phyloP scores from a whole-genome alignment of 257 asterid species.

The Plantago elongata region DNA sequence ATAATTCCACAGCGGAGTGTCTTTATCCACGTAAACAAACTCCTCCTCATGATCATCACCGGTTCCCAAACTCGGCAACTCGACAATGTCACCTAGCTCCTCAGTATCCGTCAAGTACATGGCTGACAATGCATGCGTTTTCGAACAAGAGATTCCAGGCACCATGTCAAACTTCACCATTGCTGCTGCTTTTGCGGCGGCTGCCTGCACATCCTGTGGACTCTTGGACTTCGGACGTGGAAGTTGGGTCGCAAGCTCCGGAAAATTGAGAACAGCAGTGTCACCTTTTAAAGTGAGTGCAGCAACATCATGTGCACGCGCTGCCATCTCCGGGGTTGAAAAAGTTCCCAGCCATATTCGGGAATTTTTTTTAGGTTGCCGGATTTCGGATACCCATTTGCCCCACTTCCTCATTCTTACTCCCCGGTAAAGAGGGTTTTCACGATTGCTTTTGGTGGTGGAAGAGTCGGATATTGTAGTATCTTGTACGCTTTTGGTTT shows the following conservation, averaged over 20 bases:
- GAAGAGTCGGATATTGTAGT: no score
- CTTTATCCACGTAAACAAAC: conserved; percentile 29
- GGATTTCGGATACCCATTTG: no score
- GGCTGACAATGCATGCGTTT: no score
- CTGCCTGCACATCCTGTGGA: conserved; percentile 43
- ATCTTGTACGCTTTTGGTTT: no score
- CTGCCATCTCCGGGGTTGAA: neutral
- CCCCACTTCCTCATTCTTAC: no score
- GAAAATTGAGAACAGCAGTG: conserved; percentile 46
- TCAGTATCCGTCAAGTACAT: conserved; percentile 11
- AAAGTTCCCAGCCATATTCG: neutral
- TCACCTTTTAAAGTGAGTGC: conserved; percentile 36
- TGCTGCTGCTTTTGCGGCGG: conserved; percentile 46
- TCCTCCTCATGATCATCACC: conserved; percentile 22
- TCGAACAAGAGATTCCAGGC: no score
- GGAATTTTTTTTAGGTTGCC: neutral
- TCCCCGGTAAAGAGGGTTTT: no score
- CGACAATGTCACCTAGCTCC: conserved; percentile 38
- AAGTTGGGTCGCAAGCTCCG: conserved; percentile 29
- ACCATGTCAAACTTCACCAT: conserved; percentile 29
- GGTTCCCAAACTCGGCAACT: conserved; percentile 40
- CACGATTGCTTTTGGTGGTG: no score
- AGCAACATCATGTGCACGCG: neutral
- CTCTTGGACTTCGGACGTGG: conserved; percentile 39
- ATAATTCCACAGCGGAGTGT: conserved; percentile 28